Conservation (phyloP, 2,329 filamentous ascomycete genomes). For the Alternaria postmessia region DNA sequence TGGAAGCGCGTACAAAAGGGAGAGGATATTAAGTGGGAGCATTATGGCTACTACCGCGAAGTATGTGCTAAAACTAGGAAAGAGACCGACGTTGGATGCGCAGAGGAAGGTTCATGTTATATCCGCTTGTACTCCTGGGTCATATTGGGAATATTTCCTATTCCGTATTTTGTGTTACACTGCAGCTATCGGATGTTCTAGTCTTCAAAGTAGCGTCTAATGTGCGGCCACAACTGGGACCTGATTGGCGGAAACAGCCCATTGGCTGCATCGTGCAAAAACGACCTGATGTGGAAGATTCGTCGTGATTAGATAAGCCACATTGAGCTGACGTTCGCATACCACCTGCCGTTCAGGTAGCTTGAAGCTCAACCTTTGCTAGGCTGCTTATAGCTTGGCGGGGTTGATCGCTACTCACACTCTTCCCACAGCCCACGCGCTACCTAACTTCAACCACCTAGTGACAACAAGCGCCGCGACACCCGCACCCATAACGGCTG, state of each 20-base stretch:
- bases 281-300: background rate
- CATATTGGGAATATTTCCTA: background rate
- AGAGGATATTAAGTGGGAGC: background rate
- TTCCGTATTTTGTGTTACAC: background rate
- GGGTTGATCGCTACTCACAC: background rate
- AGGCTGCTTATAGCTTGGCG: background rate
- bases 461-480: slow-evolving; percentile 21
- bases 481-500: slow-evolving; percentile 38
- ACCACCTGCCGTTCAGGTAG: background rate
- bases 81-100: background rate
- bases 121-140: background rate
- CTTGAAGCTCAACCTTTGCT: background rate
- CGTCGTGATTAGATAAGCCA: background rate
- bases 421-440: slow-evolving; percentile 8
- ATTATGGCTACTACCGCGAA: background rate
- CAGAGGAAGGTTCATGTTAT: background rate
- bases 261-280: background rate
- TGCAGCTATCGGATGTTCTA: background rate
- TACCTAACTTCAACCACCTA: slow-evolving; percentile 26
- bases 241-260: background rate
- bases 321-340: background rate
- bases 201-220: background rate
- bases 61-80: background rate
- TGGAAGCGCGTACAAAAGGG: background rate
- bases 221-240: background rate